These are phyloP conservation scores for Rosa rugosa DNA, from an alignment of 306 rosid genomes.

Conservation along the genomic window DNA sequence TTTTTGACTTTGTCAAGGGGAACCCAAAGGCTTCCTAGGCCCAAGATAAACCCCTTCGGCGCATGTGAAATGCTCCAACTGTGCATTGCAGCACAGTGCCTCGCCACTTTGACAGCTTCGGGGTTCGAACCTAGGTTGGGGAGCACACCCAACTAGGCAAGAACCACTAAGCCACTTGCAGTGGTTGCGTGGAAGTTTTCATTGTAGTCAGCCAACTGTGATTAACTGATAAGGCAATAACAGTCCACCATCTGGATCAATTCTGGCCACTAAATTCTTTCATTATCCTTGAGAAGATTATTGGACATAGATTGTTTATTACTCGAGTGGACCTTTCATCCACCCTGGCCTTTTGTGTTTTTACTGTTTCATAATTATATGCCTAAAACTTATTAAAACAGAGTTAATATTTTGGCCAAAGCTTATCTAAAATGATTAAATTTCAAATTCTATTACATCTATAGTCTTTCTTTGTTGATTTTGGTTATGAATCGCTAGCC, in stretches of 20 bases:
- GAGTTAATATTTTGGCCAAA: background rate
- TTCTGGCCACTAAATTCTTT: background rate
- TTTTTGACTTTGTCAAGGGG: no score
- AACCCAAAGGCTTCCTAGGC: no score
- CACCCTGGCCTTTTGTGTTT: background rate
- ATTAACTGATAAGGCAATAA: background rate
- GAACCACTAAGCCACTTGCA: no score
- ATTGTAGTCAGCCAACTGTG: background rate
- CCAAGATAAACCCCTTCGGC: no score
- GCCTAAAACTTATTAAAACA: background rate
- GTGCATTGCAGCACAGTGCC: no score
- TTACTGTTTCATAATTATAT: background rate
- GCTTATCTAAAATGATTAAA: background rate
- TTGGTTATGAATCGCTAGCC: background rate
- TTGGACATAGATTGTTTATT: background rate
- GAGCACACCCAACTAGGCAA: no score
- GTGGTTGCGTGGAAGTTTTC: background rate
- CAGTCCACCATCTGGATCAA: background rate
- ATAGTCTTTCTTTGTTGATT: background rate
- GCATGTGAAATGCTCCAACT: no score
- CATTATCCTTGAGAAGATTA: background rate
- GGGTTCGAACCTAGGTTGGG: no score
- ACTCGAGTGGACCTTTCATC: background rate
- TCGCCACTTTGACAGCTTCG: no score
- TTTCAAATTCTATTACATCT: background rate